Base-by-base conservation (phyloP, 805 yeast genomes). In the Metschnikowia matae region DNA sequence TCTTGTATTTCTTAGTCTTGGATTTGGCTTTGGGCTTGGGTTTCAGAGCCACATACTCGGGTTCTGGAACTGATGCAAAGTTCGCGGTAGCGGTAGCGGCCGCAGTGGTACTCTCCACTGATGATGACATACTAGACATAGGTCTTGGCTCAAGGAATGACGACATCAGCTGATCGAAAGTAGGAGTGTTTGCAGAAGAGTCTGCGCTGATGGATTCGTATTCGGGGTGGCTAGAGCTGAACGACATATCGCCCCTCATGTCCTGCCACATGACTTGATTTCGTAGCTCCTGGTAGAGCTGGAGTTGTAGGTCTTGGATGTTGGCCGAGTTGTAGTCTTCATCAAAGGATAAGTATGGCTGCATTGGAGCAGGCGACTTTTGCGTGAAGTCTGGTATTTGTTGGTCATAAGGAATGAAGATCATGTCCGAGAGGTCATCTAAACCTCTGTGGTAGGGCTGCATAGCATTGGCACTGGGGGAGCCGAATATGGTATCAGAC, bases 1-100 rank as follows among this genome's bases (percentile, higher is more conserved):
- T 60, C 14, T 73, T 73, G 49, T 70, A 61, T 53, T 70, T 71
- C 50, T 70, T 71, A 8, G 66, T 61, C 21, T 42, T 32, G 23
- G 38, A n/a, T 37, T 32, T 42, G 26, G 45, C n/a, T 15, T 23
- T 34, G 33, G 40, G 23, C 14, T 23, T 34, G 32, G 40, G 46
- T 17, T 14, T 44, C 37, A 31, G 37, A 23, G 46, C 26, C 15
- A 36, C 17, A 26, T 26, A 35, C 17, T 34, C 46, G 11, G 32
- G 10, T 5, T 23, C 46, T 4, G 46, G 26, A 17, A 35, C 26
- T 13, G 31, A 18, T 11, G 13, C 8, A 14, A 15, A 6, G 40
- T 26, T 15, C 13, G 20, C 17, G 23, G 23, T 20, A 1, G 4
- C 40, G 11, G 11, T 26, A 26, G 10, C 10, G 5, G 29, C 10